Evolutionary conservation across 306 rosid genomes (phyloP).

Genomic region (Cicer judaicum): DNA sequence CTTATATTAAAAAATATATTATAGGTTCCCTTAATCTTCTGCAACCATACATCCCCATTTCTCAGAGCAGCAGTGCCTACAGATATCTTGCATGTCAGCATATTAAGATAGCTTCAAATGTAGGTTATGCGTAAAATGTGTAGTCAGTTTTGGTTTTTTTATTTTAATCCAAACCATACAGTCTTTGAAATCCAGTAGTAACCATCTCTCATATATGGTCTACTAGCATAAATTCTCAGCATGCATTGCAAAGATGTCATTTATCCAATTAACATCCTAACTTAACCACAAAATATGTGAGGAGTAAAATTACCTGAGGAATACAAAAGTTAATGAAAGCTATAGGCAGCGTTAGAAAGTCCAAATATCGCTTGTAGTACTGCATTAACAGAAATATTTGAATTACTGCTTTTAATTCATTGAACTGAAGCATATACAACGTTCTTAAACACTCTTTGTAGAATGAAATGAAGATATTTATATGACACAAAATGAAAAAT

Average conservation of each 20-base stretch:
- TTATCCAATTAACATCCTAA: conserved; percentile 21
- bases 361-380: conserved; percentile 69
- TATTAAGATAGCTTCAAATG: conserved; percentile 20
- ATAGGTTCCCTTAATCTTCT: conserved; percentile 33
- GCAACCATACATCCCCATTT: conserved; percentile 32
- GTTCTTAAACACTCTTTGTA: conserved; percentile 33
- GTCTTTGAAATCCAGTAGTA: conserved; percentile 13
- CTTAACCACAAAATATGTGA: conserved; percentile 17
- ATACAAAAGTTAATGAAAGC: conserved; percentile 56
- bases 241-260: conserved; percentile 22
- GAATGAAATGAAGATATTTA: conserved; percentile 32
- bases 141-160: background rate
- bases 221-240: conserved; percentile 17
- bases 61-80: conserved; percentile 30
- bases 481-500: conserved; percentile 25
- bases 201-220: conserved; percentile 2
- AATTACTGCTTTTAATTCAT: conserved; percentile 35
- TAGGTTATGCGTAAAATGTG: conserved; percentile 32
- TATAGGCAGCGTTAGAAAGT: conserved; percentile 67
- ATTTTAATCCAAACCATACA: background rate
- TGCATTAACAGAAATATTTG: conserved; percentile 58
- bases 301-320: conserved; percentile 76
- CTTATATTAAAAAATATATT: conserved; percentile 13
- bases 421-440: conserved; percentile 29
- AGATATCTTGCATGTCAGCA: conserved; percentile 8